Percentiles rank a stretch among this genome's conserved stretches.
Conservation (phyloP, 176 grass and related monocot species). For the Alloteropsis semialata region DNA sequence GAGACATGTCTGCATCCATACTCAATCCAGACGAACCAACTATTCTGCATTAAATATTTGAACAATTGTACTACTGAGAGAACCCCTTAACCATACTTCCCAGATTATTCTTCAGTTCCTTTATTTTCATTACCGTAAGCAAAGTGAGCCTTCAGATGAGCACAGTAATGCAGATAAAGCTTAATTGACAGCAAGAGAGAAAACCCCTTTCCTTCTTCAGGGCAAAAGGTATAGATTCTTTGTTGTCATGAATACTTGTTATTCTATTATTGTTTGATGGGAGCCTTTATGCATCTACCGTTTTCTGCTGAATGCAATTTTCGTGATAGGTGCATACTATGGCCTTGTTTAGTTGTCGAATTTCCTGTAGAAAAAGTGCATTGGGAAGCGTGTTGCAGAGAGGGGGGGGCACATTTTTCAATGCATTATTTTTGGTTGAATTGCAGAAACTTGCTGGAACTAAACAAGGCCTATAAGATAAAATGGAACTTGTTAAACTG, state of each 20-base stretch:
- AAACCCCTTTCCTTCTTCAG: background rate
- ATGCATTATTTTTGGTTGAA: too few species aligned
- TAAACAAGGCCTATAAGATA: too few species aligned
- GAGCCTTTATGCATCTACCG: background rate
- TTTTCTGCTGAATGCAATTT: background rate
- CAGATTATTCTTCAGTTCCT: slow-evolving; percentile 63
- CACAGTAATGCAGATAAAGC: slow-evolving; percentile 31
- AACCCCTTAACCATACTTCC: slow-evolving; percentile 34
- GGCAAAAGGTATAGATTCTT: slow-evolving; percentile 1
- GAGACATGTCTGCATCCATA: background rate
- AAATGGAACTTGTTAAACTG: background rate
- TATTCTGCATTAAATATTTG: background rate
- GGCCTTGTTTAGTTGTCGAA: too few species aligned
- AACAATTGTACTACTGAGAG: background rate
- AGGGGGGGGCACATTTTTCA: too few species aligned
- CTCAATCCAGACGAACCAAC: background rate
- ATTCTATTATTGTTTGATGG: background rate
- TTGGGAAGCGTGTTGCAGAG: too few species aligned
- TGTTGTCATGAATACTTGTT: background rate
- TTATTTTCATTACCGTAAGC: slow-evolving; percentile 51
- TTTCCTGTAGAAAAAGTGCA: too few species aligned
- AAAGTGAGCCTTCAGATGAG: background rate
- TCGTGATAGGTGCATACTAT: background rate
- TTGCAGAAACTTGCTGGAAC: too few species aligned
- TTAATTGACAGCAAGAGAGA: background rate